phyloP scores from a whole-genome alignment of 148 eudicot species.

The Fagopyrum tataricum region DNA sequence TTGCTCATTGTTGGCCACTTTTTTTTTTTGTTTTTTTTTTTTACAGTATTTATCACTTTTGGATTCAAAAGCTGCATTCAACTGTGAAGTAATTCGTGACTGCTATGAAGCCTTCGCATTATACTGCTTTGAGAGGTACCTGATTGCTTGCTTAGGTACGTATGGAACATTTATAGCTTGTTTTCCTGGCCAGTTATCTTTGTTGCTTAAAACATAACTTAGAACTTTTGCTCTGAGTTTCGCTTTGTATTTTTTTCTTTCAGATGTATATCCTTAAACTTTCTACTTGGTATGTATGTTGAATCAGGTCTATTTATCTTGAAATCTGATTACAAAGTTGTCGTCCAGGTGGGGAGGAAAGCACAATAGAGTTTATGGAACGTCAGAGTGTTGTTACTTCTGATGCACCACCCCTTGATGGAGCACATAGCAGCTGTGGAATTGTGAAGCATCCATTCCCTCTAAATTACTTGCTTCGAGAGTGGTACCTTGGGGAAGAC shows the following conservation, averaged over 20 bases:
- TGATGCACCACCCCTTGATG: constrained; percentile 79
- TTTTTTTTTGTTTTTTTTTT: background rate
- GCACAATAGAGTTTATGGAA: constrained; percentile 85
- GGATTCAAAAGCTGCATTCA: constrained; percentile 84
- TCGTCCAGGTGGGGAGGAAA: constrained; percentile 77
- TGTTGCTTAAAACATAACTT: background rate
- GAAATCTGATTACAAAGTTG: background rate
- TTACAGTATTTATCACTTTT: constrained; percentile 69
- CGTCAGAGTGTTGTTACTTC: constrained; percentile 49
- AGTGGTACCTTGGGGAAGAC: constrained; percentile 88
- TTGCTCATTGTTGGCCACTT: constrained; percentile 4
- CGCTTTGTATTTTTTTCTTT: background rate
- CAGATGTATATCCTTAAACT: background rate
- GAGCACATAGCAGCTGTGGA: constrained; percentile 67
- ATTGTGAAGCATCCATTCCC: constrained; percentile 97
- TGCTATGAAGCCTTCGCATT: constrained; percentile 99
- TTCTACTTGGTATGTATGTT: background rate
- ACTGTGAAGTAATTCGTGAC: constrained; percentile 84
- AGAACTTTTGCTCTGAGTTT: background rate
- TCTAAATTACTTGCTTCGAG: constrained; percentile 61
- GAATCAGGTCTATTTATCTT: background rate
- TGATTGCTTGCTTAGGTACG: constrained; percentile 95
- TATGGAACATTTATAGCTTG: background rate
- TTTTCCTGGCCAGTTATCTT: background rate
- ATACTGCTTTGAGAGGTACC: constrained; percentile 98